These are phyloP conservation scores for Trametes versicolor DNA, from an alignment of 1,284 basidiomycete species.

Conservation along the genomic window DNA sequence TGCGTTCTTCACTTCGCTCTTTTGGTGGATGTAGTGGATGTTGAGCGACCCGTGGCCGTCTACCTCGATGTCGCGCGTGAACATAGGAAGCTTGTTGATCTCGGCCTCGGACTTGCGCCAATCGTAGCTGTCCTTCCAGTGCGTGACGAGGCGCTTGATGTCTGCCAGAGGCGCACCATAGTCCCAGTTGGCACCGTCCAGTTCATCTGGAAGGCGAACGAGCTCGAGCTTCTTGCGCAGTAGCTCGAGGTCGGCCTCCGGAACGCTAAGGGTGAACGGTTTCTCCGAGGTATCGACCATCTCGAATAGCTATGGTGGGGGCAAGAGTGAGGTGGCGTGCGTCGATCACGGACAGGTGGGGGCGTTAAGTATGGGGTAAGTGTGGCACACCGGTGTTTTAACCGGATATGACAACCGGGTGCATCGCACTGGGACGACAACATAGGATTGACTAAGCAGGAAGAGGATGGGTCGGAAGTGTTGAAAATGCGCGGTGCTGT, in stretches of 20 bases:
- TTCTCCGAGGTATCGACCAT: conserved; percentile 17
- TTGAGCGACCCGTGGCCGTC: conserved; percentile 49
- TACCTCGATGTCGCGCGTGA: conserved; percentile 52
- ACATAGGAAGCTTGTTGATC: conserved; percentile 56
- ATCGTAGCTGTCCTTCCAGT: conserved; percentile 54
- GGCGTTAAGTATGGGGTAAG: background rate
- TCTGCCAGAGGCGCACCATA: conserved; percentile 54
- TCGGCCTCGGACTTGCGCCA: conserved; percentile 53
- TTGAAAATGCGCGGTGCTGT: no score
- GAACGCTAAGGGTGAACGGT: conserved; percentile 33
- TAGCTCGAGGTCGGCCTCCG: conserved; percentile 31
- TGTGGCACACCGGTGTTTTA: background rate
- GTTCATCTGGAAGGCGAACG: conserved; percentile 53
- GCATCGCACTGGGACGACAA: no score
- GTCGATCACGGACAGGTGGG: background rate
- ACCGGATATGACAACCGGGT: no score
- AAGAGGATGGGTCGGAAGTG: no score
- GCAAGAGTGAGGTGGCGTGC: background rate
- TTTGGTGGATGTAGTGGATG: conserved; percentile 56
- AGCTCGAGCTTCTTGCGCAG: conserved; percentile 35
- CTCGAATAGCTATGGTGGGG: background rate
- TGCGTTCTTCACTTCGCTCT: conserved; percentile 47
- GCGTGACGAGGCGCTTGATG: conserved; percentile 48
- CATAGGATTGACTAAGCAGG: no score
- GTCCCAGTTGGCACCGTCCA: conserved; percentile 49